Percentiles rank a stretch among this genome's conserved stretches.
phyloP scores from a whole-genome alignment of 192 early-diverging fungal species.

The Coemansia erecta region DNA sequence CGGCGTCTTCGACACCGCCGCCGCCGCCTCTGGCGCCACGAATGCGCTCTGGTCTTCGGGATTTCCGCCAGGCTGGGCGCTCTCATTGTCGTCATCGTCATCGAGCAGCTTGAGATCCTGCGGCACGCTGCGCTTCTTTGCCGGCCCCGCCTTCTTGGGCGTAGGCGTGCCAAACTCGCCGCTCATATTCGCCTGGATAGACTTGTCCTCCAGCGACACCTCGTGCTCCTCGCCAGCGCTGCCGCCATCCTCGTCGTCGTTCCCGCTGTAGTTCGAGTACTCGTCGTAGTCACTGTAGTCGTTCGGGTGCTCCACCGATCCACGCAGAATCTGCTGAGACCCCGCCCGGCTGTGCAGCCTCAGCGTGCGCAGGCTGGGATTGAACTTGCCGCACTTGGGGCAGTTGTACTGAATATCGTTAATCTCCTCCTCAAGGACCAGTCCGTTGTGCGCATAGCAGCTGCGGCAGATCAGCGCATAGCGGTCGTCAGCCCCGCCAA shows the following conservation, averaged over 20 bases:
- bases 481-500: slow-evolving; percentile 78
- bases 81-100: neutral
- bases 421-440: slow-evolving; percentile 80
- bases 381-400: slow-evolving; percentile 53
- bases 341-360: slow-evolving; percentile 6
- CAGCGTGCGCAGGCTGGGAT: slow-evolving; percentile 37
- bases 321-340: slow-evolving; percentile 10
- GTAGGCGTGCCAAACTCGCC: slow-evolving; percentile 2
- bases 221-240: slow-evolving; percentile 1
- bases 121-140: no score
- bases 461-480: slow-evolving; percentile 91
- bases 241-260: neutral
- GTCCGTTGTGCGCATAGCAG: slow-evolving; percentile 92
- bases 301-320: neutral
- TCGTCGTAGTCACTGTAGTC: slow-evolving; percentile 1
- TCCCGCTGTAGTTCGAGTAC: slow-evolving; percentile 5
- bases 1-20: neutral
- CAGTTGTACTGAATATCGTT: slow-evolving; percentile 61
- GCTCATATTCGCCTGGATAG: slow-evolving; percentile 8
- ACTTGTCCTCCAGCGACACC: slow-evolving; percentile 4
- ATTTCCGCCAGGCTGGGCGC: neutral
- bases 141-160: neutral
- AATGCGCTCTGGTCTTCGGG: neutral
- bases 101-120: neutral
- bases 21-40: neutral